Evolutionary conservation across 2,329 filamentous ascomycete genomes (phyloP).

Genomic region (Paramyrothecium roridum): DNA sequence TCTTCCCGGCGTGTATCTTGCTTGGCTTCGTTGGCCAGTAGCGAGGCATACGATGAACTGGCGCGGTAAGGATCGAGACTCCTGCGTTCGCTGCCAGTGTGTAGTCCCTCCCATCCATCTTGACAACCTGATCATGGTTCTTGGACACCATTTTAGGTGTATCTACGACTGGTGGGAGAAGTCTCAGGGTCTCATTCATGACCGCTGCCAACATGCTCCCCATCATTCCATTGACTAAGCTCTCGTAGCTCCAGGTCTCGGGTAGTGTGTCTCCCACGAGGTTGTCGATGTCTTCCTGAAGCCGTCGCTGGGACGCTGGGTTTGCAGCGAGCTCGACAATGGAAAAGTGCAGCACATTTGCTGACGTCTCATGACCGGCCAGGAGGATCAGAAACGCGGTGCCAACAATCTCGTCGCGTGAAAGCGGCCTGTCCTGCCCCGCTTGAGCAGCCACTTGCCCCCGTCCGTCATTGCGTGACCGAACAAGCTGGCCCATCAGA

Average conservation of each 20-base stretch:
- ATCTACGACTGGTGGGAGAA: slow-evolving; percentile 67
- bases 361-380: slow-evolving; percentile 79
- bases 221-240: slow-evolving; percentile 61
- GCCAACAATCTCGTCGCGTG: slow-evolving; percentile 64
- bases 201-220: slow-evolving; percentile 69
- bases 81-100: slow-evolving; percentile 54
- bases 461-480: slow-evolving; percentile 29
- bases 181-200: slow-evolving; percentile 73
- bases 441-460: neutral
- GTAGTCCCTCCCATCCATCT: slow-evolving; percentile 54
- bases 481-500: slow-evolving; percentile 48
- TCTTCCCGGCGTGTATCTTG: slow-evolving; percentile 33
- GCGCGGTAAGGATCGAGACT: slow-evolving; percentile 54
- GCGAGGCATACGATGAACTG: slow-evolving; percentile 64
- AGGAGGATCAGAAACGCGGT: slow-evolving; percentile 69
- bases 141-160: slow-evolving; percentile 65
- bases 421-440: slow-evolving; percentile 34
- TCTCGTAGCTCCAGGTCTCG: slow-evolving; percentile 68
- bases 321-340: slow-evolving; percentile 66
- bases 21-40: slow-evolving; percentile 64
- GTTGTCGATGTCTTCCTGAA: slow-evolving; percentile 68
- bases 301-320: slow-evolving; percentile 56
- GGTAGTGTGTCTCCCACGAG: slow-evolving; percentile 59
- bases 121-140: slow-evolving; percentile 52
- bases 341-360: slow-evolving; percentile 70